These are phyloP conservation scores for Polyplosphaeria fusca DNA, from an alignment of 495 filamentous ascomycete species.

Conservation along the genomic window DNA sequence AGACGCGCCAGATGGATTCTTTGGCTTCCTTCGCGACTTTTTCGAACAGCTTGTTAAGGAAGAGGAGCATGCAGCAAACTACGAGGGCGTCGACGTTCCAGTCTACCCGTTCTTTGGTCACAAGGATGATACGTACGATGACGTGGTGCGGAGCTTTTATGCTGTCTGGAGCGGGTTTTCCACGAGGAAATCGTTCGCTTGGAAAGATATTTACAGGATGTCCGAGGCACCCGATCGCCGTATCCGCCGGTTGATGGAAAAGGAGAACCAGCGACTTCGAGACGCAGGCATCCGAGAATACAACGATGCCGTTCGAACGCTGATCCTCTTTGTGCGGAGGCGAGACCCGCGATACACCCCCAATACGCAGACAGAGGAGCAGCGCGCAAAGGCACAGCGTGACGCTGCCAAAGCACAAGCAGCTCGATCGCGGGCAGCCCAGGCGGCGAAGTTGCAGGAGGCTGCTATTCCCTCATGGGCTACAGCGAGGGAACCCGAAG, in stretches of 20 bases:
- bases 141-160: constrained; percentile 78
- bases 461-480: constrained; percentile 78
- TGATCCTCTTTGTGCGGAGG: constrained; percentile 90
- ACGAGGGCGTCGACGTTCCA: constrained; percentile 55
- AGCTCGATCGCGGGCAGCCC: constrained; percentile 75
- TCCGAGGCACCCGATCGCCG: constrained; percentile 85
- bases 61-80: constrained; percentile 68
- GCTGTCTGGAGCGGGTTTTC: constrained; percentile 74
- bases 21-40: constrained; percentile 64
- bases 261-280: constrained; percentile 85
- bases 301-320: constrained; percentile 84
- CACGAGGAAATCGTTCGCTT: constrained; percentile 81
- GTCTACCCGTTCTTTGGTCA: constrained; percentile 80
- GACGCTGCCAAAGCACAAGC: constrained; percentile 79
- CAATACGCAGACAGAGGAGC: constrained; percentile 68
- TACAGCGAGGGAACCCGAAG: constrained; percentile 52
- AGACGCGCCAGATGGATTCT: constrained; percentile 78
- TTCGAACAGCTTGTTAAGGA: constrained; percentile 81
- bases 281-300: constrained; percentile 82
- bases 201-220: constrained; percentile 78
- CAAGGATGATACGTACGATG: constrained; percentile 63
- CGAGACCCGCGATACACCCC: constrained; percentile 78
- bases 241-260: constrained; percentile 82
- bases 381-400: constrained; percentile 76
- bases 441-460: constrained; percentile 66